These are phyloP conservation scores for Scorias spongiosa DNA, from an alignment of 2,329 filamentous ascomycete genomes.

Conservation along the genomic window DNA sequence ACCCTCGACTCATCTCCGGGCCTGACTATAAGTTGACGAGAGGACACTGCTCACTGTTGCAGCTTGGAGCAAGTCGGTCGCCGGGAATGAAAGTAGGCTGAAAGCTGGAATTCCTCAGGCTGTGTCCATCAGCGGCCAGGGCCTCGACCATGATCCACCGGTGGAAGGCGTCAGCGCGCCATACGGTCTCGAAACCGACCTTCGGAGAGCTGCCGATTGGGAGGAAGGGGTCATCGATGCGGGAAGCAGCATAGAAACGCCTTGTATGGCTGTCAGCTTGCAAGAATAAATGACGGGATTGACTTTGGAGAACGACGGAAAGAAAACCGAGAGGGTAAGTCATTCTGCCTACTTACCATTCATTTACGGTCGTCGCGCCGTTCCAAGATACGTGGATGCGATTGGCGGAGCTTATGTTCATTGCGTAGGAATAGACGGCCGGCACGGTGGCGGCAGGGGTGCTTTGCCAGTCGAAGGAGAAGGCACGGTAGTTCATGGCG, in stretches of 20 bases:
- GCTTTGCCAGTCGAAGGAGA: slow-evolving; percentile 24
- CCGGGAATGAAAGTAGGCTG: slow-evolving; percentile 10
- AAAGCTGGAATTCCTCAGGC: slow-evolving; percentile 12
- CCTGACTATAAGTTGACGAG: not conserved
- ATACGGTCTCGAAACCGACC: slow-evolving; percentile 13
- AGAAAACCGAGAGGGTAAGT: too few species aligned
- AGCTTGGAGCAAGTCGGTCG: not conserved
- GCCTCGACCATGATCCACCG: slow-evolving; percentile 11
- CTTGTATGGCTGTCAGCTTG: slow-evolving; percentile 8
- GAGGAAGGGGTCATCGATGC: slow-evolving; percentile 6
- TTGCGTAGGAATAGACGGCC: slow-evolving; percentile 18
- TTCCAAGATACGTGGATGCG: slow-evolving; percentile 37
- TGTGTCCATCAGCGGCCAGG: slow-evolving; percentile 7
- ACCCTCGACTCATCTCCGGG: too few species aligned
- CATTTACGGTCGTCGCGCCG: slow-evolving; percentile 27
- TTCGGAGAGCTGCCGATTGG: slow-evolving; percentile 4
- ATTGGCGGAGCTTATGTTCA: slow-evolving; percentile 8
- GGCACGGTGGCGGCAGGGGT: slow-evolving; percentile 29
- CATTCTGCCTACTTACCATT: slow-evolving; percentile 6
- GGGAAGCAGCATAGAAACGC: slow-evolving; percentile 28
- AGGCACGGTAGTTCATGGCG: slow-evolving; percentile 33
- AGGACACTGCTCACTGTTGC: not conserved
- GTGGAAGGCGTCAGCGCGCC: slow-evolving; percentile 5
- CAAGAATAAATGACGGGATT: too few species aligned
- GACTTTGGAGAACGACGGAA: too few species aligned